These are phyloP conservation scores for Yueomyces sinensis DNA, from an alignment of 805 yeast genomes.

Conservation along the genomic window DNA sequence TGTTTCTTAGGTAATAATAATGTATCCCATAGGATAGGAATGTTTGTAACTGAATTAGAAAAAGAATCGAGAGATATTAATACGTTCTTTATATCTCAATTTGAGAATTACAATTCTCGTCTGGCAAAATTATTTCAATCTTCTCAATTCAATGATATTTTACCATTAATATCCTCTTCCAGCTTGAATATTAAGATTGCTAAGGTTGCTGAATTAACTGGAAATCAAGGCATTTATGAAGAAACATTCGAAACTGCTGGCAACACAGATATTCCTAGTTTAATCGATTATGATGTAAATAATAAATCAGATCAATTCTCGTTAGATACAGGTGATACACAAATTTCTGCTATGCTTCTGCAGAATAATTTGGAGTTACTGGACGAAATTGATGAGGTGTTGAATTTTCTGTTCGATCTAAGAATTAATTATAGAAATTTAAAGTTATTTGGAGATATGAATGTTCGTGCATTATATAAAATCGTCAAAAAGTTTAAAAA, in stretches of 20 bases:
- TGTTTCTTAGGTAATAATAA: slow-evolving; percentile 25
- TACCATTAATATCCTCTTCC: neutral
- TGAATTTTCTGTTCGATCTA: neutral
- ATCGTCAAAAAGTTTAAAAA: slow-evolving; percentile 86
- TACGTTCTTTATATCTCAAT: slow-evolving; percentile 61
- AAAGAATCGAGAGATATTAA: slow-evolving; percentile 73
- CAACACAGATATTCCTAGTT: neutral
- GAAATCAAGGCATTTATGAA: neutral
- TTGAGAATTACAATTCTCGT: slow-evolving; percentile 60
- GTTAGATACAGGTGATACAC: neutral
- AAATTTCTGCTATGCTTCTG: neutral
- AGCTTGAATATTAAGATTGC: neutral
- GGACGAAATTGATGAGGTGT: neutral
- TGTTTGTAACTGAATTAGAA: slow-evolving; percentile 68
- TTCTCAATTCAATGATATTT: slow-evolving; percentile 14
- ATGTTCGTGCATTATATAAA: slow-evolving; percentile 79
- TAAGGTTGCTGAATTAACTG: neutral
- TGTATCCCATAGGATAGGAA: slow-evolving; percentile 37
- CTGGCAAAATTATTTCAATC: slow-evolving; percentile 34
- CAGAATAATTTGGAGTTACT: neutral
- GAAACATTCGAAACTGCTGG: neutral
- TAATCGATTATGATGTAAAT: neutral
- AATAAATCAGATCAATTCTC: neutral
- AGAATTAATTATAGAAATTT: slow-evolving; percentile 34
- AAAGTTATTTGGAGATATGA: slow-evolving; percentile 89